A percentile compares a stretch with the other conserved stretches of the same genome.
Evolutionary conservation across 2,329 filamentous ascomycete genomes (phyloP).

Genomic region (Colletotrichum melonis): DNA sequence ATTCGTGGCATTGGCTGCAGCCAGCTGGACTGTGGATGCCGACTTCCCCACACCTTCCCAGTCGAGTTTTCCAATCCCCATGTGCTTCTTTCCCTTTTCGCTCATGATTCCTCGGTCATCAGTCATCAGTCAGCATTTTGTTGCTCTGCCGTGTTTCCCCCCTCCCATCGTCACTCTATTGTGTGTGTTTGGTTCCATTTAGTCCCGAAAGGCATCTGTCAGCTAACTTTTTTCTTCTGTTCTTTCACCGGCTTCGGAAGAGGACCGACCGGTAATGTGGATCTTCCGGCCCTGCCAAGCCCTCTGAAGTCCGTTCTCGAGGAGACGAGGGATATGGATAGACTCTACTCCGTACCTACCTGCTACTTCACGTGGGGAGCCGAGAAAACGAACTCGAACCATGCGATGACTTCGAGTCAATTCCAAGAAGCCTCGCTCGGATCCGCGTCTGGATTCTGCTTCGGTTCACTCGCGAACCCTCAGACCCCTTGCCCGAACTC

Average conservation of each 20-base stretch:
- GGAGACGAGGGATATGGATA: background rate
- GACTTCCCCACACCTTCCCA: slow-evolving; percentile 24
- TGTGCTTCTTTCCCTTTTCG: slow-evolving; percentile 15
- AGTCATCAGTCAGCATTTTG: background rate
- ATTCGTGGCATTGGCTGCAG: background rate
- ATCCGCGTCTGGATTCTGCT: slow-evolving; percentile 7
- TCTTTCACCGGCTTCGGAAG: background rate
- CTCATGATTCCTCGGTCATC: background rate
- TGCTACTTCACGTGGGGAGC: background rate
- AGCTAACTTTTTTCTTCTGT: background rate
- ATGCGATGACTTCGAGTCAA: background rate
- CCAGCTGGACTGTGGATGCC: background rate
- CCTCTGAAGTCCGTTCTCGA: background rate
- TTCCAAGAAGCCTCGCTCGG: slow-evolving; percentile 3
- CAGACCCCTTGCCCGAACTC: slow-evolving; percentile 20
- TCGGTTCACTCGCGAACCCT: slow-evolving; percentile 22
- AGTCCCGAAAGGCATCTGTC: background rate
- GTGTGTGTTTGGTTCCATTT: background rate
- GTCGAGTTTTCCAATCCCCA: background rate
- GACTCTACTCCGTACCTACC: background rate
- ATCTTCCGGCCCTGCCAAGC: background rate
- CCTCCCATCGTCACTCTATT: too few relatives aligned
- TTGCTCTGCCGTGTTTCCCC: background rate
- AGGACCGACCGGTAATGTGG: background rate
- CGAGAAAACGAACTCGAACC: background rate